Evolutionary conservation across 2,329 filamentous ascomycete species (phyloP), one percentile per base, ranked within the genome.

Genomic region (Knufia fluminis): DNA sequence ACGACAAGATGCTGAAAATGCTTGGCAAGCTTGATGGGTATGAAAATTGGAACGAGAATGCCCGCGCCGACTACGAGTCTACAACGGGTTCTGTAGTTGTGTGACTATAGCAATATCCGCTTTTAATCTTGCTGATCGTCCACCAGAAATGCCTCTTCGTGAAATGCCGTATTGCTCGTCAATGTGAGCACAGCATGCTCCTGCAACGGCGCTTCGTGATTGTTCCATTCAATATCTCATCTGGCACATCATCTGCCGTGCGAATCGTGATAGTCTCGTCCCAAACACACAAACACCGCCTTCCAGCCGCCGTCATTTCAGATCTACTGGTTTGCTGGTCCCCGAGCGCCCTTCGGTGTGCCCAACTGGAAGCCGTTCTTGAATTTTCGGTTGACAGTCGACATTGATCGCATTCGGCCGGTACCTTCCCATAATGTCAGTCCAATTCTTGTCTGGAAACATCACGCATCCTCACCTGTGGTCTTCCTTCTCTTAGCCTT

Each of bases 401-500:
- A 94, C 71, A 98, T 81, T 78, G 90, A 87, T 71, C 88, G 83
- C 84, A 90, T 92, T 74, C 92, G 87, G 73, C 92, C 92, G 69
- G 88, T 91, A 67, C 92, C 92, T 48, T 17, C 3, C 19, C 41
- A 9, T 9, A 28, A 36, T 14, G 33, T 36, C 42, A 32, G 17
- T 8, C 8, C 14, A 4, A 14, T 20, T 7, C 9, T 19, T 22
- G 3, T 17, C 24, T 8, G 3, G n/a, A 4, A 32, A 9, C 8
- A 26, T 45, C 20, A 16, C 6, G 4, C 4, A 8, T 26, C 14
- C 46, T 17, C 20, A 48, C 46, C 46, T 71, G 86, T 91, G 69
- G 91, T 96, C 90, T 96, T 97, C 85, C 92, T 94, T 75, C 92
- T 82, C 88, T 97, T 97, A 67, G 90, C 91, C 86, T 98, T 98